These are phyloP conservation scores for Naganishia cerealis DNA, from an alignment of 1,284 basidiomycete species.

Conservation along the genomic window DNA sequence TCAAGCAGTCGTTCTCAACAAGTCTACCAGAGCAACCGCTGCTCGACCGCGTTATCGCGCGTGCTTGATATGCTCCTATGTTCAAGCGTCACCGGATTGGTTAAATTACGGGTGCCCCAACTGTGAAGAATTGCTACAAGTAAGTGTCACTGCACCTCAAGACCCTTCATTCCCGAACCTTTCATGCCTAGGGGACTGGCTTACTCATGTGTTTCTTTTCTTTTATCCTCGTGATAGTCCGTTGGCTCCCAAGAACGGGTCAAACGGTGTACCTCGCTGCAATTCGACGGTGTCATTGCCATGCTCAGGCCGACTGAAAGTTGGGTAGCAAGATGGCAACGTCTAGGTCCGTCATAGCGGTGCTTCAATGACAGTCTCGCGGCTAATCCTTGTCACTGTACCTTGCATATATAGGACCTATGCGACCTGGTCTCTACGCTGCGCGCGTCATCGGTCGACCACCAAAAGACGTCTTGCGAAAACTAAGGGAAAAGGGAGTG, in stretches of 20 bases:
- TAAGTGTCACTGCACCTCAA: slow-evolving; percentile 49
- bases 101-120: slow-evolving; percentile 87
- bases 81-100: slow-evolving; percentile 83
- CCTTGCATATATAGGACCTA: slow-evolving; percentile 64
- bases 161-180: too few species aligned
- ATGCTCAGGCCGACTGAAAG: slow-evolving; percentile 83
- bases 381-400: slow-evolving; percentile 1
- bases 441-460: slow-evolving; percentile 81
- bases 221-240: slow-evolving; percentile 63
- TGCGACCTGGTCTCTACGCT: slow-evolving; percentile 81
- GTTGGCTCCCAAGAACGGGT: slow-evolving; percentile 82
- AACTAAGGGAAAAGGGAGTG: slow-evolving; percentile 31
- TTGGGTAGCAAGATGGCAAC: slow-evolving; percentile 94
- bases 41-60: slow-evolving; percentile 60
- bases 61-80: slow-evolving; percentile 86
- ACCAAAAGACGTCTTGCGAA: slow-evolving; percentile 77
- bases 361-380: neutral
- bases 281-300: slow-evolving; percentile 89
- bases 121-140: slow-evolving; percentile 92
- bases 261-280: slow-evolving; percentile 82
- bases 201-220: neutral
- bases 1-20: slow-evolving; percentile 30
- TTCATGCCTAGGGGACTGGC: neutral
- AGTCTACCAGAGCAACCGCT: slow-evolving; percentile 12
- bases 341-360: slow-evolving; percentile 66